A percentile compares a stretch with the other conserved stretches of the same genome.
phyloP scores from a whole-genome alignment of 345 rosid species.

The Linum usitatissimum region DNA sequence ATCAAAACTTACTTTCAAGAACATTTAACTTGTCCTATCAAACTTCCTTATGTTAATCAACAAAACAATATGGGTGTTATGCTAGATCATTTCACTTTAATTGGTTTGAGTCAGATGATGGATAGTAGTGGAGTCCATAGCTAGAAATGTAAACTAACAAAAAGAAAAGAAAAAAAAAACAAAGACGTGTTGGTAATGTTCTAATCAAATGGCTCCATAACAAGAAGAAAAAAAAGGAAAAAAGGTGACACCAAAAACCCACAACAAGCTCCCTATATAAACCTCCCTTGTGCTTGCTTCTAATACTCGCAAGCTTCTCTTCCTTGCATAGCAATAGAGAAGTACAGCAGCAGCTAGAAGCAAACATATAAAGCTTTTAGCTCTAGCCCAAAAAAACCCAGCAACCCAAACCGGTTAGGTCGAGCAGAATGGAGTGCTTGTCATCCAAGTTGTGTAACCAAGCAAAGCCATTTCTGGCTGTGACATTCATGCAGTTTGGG shows the following conservation, averaged over 20 bases:
- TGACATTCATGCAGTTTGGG: constrained; percentile 50
- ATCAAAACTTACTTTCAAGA: no score
- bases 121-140: not conserved
- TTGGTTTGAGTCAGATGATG: not conserved
- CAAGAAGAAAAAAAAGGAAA: not conserved
- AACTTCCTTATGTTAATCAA: no score
- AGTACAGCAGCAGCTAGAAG: not conserved
- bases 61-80: no score
- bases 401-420: not conserved
- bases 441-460: not conserved
- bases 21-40: no score
- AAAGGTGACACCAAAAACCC: no score
- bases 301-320: not conserved
- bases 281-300: not conserved
- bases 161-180: no score
- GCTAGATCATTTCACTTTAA: not conserved
- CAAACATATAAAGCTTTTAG: not conserved
- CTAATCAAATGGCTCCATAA: not conserved
- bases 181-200: not conserved
- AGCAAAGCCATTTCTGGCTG: constrained; percentile 45
- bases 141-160: not conserved
- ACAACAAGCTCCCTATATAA: not conserved
- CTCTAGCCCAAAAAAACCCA: not conserved
- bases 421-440: not conserved
- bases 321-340: not conserved